Conservation (phyloP, 2,329 filamentous ascomycete species). For the Parafenestella ontariensis region DNA sequence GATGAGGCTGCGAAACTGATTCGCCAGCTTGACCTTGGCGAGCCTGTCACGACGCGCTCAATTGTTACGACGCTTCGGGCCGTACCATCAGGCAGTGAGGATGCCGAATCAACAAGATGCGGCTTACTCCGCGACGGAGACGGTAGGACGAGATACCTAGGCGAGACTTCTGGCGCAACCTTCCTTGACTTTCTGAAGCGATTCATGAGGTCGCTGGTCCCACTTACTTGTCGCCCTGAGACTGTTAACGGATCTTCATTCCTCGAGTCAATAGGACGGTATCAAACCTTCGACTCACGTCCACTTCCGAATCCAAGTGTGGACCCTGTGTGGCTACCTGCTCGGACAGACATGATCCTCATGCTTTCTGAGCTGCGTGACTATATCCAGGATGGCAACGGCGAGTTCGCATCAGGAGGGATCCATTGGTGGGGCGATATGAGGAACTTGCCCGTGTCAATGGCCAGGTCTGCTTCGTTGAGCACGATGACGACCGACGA, state of each 20-base stretch:
- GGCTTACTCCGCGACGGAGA: slow-evolving; percentile 28
- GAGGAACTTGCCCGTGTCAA: slow-evolving; percentile 14
- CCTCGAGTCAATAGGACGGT: slow-evolving; percentile 28
- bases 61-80: slow-evolving; percentile 14
- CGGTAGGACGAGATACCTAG: slow-evolving; percentile 26
- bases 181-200: slow-evolving; percentile 35
- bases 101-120: slow-evolving; percentile 19
- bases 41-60: slow-evolving; percentile 8
- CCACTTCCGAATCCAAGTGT: slow-evolving; percentile 33
- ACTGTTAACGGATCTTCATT: slow-evolving; percentile 28
- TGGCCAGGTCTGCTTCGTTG: slow-evolving; percentile 19
- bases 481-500: slow-evolving; percentile 26
- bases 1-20: slow-evolving; percentile 23
- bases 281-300: slow-evolving; percentile 39
- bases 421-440: slow-evolving; percentile 38
- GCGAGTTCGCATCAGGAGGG: slow-evolving; percentile 28
- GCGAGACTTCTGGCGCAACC: slow-evolving; percentile 35
- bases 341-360: slow-evolving; percentile 21
- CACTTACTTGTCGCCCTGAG: slow-evolving; percentile 21
- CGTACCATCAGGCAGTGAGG: slow-evolving; percentile 11
- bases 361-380: slow-evolving; percentile 31
- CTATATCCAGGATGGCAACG: slow-evolving; percentile 35
- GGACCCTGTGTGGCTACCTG: slow-evolving; percentile 35
- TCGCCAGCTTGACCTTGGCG: slow-evolving; percentile 15
- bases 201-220: slow-evolving; percentile 34